Percentiles rank a stretch among this genome's conserved stretches.
These are phyloP conservation scores for Scedosporium aurantiacum DNA, from an alignment of 2,329 filamentous ascomycete species.

Conservation along the genomic window DNA sequence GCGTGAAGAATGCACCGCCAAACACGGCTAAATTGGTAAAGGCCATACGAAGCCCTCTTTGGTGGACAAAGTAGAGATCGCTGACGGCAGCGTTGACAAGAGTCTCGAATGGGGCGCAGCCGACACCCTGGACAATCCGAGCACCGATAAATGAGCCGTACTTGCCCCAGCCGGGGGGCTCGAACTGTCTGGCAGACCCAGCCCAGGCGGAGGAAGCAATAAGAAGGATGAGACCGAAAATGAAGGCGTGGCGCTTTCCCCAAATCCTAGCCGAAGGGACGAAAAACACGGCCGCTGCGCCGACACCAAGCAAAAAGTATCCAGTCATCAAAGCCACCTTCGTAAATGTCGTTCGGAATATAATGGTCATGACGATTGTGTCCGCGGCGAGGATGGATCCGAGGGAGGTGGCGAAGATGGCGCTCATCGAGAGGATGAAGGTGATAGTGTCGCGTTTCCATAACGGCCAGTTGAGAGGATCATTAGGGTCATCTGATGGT, in stretches of 20 bases:
- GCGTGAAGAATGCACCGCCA: constrained; percentile 54
- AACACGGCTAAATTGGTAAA: constrained; percentile 51
- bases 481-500: constrained; percentile 81
- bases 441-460: constrained; percentile 78
- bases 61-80: constrained; percentile 81
- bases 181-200: constrained; percentile 38
- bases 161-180: constrained; percentile 31
- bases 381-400: constrained; percentile 83
- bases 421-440: constrained; percentile 63
- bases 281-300: constrained; percentile 70
- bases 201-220: constrained; percentile 70
- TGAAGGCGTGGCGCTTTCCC: constrained; percentile 83
- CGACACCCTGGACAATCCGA: constrained; percentile 75
- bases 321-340: constrained; percentile 73
- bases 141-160: constrained; percentile 68
- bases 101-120: constrained; percentile 79
- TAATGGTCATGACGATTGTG: constrained; percentile 63
- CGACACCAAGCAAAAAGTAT: constrained; percentile 76
- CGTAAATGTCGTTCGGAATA: constrained; percentile 58
- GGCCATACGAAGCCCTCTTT: constrained; percentile 80
- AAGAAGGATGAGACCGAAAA: constrained; percentile 65
- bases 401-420: constrained; percentile 74
- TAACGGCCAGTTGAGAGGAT: constrained; percentile 76
- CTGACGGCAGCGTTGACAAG: constrained; percentile 82
- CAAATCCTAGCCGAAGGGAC: constrained; percentile 81